phyloP scores from a whole-genome alignment of 208 protist species.

The Acanthamoeba divionensis region DNA sequence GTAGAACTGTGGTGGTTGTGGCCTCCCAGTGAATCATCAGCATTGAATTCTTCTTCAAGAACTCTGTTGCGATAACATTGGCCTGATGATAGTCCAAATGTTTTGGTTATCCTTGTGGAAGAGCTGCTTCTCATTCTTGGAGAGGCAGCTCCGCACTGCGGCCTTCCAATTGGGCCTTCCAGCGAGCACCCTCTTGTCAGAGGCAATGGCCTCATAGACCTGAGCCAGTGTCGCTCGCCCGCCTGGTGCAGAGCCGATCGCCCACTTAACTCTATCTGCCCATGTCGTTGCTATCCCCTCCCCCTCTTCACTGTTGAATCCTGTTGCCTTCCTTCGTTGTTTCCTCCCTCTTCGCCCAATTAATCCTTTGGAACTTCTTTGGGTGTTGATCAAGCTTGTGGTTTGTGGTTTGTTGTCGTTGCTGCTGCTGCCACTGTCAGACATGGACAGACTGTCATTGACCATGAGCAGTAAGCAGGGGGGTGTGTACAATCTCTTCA shows the following conservation, averaged over 20 bases:
- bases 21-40: no score
- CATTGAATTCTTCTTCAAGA: no score
- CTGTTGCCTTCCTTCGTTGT: neutral
- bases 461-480: no score
- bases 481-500: no score
- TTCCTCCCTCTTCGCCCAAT: no score
- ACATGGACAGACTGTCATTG: no score
- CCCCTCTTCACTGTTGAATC: neutral
- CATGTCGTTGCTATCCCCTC: neutral
- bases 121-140: slow-evolving; percentile 1
- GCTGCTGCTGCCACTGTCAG: no score
- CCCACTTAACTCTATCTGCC: neutral
- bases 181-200: neutral
- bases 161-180: slow-evolving; percentile 19
- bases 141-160: neutral
- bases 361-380: no score
- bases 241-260: neutral
- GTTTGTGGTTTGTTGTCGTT: no score
- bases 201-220: neutral
- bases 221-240: neutral
- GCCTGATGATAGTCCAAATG: neutral
- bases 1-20: no score
- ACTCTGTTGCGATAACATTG: no score
- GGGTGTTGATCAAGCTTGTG: no score
- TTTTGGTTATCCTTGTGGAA: neutral